Evolutionary conservation across 139 green algal genomes (phyloP), one percentile per base, ranked within the genome.

Genomic region (Auxenochlorella protothecoides): DNA sequence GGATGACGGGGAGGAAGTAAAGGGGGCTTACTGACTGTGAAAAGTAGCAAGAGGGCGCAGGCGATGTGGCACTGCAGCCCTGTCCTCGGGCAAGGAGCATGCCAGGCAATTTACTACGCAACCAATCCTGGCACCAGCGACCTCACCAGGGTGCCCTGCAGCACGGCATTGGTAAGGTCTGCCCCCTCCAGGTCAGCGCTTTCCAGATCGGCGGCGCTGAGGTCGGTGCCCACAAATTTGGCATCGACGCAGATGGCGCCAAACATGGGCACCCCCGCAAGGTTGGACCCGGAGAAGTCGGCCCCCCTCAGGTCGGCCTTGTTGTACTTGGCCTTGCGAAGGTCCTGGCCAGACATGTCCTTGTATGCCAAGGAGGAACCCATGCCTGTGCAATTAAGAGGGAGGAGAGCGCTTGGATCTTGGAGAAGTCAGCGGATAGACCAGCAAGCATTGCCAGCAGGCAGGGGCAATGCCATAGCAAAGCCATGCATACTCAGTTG

Each of bases 191-290:
- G 83, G 76, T 92, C 83, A 5, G 75, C 75, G 55, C 69, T 74
- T 73, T 93, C 89, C 63, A 95, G 68, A 74, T 96, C 90, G 3
- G 88, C 89, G 10, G 74, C 73, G 13, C 72, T 78, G 68, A 96
- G 76, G 70, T 91, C 83, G 16, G 90, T 84, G 2, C 86, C 88
- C 2, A 61, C 66, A 66, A 96, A 96, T 54, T 83, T 86, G 57
- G 90, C 81, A 52, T 76, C 73, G 59, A 88, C 80, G 68, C 79
- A 75, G 27, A 91, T 75, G 2, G 77, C 71, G 53, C 83, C 86
- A 82, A 91, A 91, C 59, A 91, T 59, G n/a, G 66, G 73, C 8
- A 72, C 75, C 0, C 77, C 75, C 62, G 72, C 68, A 62, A 95
- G 66, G 74, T 92, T 89, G 63, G 84, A 67, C 5, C 77, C 73